Conservation (phyloP, 2,329 filamentous ascomycete genomes). For the Elsinoe necatrix region DNA sequence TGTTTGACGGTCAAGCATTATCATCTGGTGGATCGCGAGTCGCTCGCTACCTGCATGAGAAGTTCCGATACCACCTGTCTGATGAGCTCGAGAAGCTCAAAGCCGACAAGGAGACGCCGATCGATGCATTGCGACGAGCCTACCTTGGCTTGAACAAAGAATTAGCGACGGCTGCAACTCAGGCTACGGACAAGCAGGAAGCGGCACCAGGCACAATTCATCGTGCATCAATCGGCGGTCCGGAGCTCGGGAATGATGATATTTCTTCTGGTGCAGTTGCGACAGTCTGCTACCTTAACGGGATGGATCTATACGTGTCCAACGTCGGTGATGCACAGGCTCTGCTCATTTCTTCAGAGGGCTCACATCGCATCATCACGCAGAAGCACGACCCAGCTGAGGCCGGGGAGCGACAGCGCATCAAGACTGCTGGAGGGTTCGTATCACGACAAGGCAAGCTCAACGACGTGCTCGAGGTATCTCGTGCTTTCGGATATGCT, state of each 20-base stretch:
- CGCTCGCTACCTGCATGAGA: slow-evolving; percentile 92
- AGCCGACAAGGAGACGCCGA: slow-evolving; percentile 61
- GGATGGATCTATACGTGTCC: slow-evolving; percentile 84
- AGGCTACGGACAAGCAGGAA: slow-evolving; percentile 67
- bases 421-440: slow-evolving; percentile 89
- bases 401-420: slow-evolving; percentile 71
- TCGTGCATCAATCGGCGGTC: slow-evolving; percentile 61
- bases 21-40: slow-evolving; percentile 88
- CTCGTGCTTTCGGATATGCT: slow-evolving; percentile 88
- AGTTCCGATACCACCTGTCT: slow-evolving; percentile 78
- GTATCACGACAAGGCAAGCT: slow-evolving; percentile 90
- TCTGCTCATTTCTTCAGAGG: slow-evolving; percentile 87
- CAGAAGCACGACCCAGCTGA: slow-evolving; percentile 91
- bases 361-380: slow-evolving; percentile 73
- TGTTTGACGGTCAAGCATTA: slow-evolving; percentile 91
- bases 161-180: slow-evolving; percentile 72
- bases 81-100: slow-evolving; percentile 69
- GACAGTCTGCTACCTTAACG: slow-evolving; percentile 81
- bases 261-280: slow-evolving; percentile 84
- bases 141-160: slow-evolving; percentile 93
- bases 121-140: slow-evolving; percentile 74
- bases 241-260: slow-evolving; percentile 80
- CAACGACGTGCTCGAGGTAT: slow-evolving; percentile 86
- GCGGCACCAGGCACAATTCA: slow-evolving; percentile 48
- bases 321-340: slow-evolving; percentile 95